Evolutionary conservation across 2,329 filamentous ascomycete species (phyloP).

Genomic region (Aspergillus vadensis): DNA sequence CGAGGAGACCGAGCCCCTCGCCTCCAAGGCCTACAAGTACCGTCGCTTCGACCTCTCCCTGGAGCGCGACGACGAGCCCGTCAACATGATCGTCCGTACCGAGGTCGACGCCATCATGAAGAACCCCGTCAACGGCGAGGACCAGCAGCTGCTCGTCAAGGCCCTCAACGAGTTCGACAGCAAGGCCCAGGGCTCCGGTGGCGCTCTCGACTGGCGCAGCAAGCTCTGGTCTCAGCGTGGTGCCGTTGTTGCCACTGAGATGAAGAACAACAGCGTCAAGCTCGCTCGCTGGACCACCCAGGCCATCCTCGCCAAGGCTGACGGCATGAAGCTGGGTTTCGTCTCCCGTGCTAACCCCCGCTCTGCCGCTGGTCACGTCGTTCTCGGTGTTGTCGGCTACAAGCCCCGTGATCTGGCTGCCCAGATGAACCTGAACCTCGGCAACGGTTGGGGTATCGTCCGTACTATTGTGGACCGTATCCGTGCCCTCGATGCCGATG

Average conservation of each 20-base stretch:
- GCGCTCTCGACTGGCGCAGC: conserved; percentile 92
- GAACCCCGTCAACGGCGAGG: conserved; percentile 87
- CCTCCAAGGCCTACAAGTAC: conserved; percentile 98
- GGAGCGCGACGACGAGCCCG: conserved; percentile 85
- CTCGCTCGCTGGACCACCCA: conserved; percentile 97
- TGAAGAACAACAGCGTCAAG: conserved; percentile 99
- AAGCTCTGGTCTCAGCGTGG: conserved; percentile 94
- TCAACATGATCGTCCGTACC: conserved; percentile 89
- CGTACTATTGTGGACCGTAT: conserved; percentile 92
- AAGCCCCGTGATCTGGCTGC: conserved; percentile 95
- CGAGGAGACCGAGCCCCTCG: conserved; percentile 89
- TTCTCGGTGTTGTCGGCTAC: conserved; percentile 94
- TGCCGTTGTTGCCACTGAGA: conserved; percentile 97
- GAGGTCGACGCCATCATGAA: conserved; percentile 95
- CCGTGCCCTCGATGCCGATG: conserved; percentile 43
- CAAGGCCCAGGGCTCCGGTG: conserved; percentile 93
- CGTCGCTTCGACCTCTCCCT: conserved; percentile 93
- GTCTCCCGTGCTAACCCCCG: conserved; percentile 93
- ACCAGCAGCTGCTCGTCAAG: conserved; percentile 89
- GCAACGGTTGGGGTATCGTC: conserved; percentile 98
- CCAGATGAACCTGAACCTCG: conserved; percentile 97
- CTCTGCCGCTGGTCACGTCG: conserved; percentile 88
- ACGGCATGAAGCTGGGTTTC: conserved; percentile 98
- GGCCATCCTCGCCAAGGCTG: conserved; percentile 94
- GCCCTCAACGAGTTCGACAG: conserved; percentile 98